A percentile compares a stretch with the other conserved stretches of the same genome.
These are phyloP conservation scores for Diutina sp. DNA, from an alignment of 1,139 yeast species.

Conservation along the genomic window DNA sequence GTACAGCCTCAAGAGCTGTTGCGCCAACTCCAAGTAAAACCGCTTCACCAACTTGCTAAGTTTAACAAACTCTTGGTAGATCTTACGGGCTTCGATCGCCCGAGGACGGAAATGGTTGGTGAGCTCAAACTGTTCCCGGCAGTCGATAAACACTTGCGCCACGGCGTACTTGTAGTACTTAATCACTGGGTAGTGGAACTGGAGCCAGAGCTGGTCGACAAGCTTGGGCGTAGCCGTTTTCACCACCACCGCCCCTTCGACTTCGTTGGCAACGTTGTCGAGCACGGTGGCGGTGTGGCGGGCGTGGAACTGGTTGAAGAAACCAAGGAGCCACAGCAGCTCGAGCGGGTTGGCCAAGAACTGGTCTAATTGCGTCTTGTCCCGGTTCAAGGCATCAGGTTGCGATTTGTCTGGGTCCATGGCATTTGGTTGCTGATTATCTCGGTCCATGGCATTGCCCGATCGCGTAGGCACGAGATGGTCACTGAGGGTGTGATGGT, in stretches of 20 bases:
- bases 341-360: constrained; percentile 23
- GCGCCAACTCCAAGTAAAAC: constrained; percentile 31
- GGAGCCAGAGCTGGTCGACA: constrained; percentile 43
- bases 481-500: not conserved
- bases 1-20: constrained; percentile 18
- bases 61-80: constrained; percentile 38
- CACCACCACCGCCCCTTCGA: constrained; percentile 4
- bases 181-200: constrained; percentile 51
- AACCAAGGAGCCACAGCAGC: constrained; percentile 32
- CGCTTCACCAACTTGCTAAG: constrained; percentile 29
- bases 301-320: constrained; percentile 28
- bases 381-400: not conserved
- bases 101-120: constrained; percentile 12
- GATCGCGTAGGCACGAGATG: not conserved
- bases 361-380: constrained; percentile 10
- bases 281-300: constrained; percentile 27
- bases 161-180: constrained; percentile 38
- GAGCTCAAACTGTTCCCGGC: constrained; percentile 7
- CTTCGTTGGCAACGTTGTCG: constrained; percentile 13
- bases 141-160: constrained; percentile 13
- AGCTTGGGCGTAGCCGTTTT: constrained; percentile 9
- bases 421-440: not conserved
- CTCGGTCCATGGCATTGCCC: constrained; percentile 1
- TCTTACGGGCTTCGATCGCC: constrained; percentile 44
- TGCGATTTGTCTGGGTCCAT: not conserved